These are phyloP conservation scores for Maudiozyma barnettii DNA, from an alignment of 805 yeast species.

Conservation along the genomic window DNA sequence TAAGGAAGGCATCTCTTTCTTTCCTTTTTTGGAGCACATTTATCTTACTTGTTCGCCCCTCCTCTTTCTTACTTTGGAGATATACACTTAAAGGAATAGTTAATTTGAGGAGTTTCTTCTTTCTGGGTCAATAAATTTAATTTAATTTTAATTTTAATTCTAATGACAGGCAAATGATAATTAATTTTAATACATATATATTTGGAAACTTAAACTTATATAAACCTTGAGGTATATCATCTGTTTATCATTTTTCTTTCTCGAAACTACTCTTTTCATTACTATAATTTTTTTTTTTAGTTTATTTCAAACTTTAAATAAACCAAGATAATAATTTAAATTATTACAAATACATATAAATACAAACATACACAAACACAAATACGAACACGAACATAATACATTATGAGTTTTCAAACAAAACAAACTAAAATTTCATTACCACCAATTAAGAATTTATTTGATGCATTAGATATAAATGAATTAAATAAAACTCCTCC, in stretches of 20 bases:
- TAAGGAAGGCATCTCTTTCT: too few relatives aligned
- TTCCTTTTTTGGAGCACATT: too few relatives aligned
- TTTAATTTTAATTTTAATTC: too few relatives aligned
- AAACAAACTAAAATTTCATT: constrained; percentile 1
- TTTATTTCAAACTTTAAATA: background rate
- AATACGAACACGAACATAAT: too few relatives aligned
- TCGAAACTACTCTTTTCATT: background rate
- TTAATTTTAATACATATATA: too few relatives aligned
- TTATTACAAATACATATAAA: background rate
- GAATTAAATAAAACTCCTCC: background rate
- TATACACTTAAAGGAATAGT: too few relatives aligned
- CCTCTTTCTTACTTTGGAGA: too few relatives aligned
- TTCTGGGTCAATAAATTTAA: too few relatives aligned
- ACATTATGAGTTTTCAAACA: background rate
- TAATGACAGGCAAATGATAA: too few relatives aligned
- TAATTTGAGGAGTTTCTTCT: too few relatives aligned
- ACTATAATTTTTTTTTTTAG: background rate
- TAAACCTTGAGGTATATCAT: background rate
- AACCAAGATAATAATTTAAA: background rate
- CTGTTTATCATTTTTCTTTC: background rate
- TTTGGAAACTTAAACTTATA: background rate
- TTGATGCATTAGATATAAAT: constrained; percentile 5
- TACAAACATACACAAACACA: background rate
- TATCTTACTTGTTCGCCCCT: too few relatives aligned
- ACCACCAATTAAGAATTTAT: constrained; percentile 8